phyloP scores from a whole-genome alignment of 108 stramenopile species.

The Cafeteria roenbergensis region DNA sequence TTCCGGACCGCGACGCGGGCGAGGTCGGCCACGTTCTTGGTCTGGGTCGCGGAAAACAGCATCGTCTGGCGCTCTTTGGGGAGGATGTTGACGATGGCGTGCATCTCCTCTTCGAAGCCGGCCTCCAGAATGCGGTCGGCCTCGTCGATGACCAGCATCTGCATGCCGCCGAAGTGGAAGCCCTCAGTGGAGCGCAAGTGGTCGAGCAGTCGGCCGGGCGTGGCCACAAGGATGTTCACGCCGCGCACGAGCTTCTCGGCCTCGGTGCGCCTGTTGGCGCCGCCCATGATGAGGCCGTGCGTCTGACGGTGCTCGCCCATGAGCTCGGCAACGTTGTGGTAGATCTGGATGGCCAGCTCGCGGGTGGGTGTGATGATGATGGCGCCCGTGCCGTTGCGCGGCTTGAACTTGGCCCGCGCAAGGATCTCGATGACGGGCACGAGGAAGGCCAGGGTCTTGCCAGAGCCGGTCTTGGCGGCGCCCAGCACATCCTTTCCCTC shows the following conservation, averaged over 20 bases:
- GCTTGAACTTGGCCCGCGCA: constrained; percentile 67
- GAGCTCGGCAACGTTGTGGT: constrained; percentile 87
- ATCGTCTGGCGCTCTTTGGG: constrained; percentile 93
- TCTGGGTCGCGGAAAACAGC: constrained; percentile 95
- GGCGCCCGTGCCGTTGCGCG: constrained; percentile 82
- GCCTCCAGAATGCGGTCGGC: constrained; percentile 94
- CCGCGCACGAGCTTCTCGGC: constrained; percentile 86
- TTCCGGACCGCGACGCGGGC: constrained; percentile 73
- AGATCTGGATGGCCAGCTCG: constrained; percentile 93
- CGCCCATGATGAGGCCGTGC: constrained; percentile 94
- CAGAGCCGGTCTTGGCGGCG: constrained; percentile 90
- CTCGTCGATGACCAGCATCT: constrained; percentile 92
- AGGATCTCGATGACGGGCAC: constrained; percentile 81
- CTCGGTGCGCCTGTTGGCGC: constrained; percentile 84
- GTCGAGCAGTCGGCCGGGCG: constrained; percentile 90
- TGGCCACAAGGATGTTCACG: constrained; percentile 86
- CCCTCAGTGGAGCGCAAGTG: constrained; percentile 93
- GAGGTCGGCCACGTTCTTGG: constrained; percentile 91
- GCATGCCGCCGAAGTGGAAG: constrained; percentile 69
- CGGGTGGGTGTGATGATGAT: constrained; percentile 90
- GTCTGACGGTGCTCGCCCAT: constrained; percentile 63
- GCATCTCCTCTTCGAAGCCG: constrained; percentile 96
- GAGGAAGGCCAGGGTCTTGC: constrained; percentile 93
- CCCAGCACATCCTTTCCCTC: constrained; percentile 87
- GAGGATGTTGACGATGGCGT: constrained; percentile 77